Conservation (phyloP, 352 stramenopile genomes). For the Globisporangium emineosum region DNA sequence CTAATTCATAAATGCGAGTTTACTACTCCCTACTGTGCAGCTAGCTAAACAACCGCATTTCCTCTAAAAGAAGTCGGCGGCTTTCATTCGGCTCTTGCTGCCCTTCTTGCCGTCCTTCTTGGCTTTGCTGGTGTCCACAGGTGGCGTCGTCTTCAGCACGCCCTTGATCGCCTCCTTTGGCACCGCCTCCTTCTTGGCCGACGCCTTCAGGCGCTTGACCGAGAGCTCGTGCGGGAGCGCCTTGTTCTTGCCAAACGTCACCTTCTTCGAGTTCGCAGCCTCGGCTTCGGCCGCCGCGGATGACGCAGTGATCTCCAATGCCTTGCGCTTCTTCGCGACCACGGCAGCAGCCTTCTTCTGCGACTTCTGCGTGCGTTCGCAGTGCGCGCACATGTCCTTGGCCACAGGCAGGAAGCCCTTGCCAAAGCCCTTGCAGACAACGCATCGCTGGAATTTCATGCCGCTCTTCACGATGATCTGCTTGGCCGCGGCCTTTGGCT, state of each 20-base stretch:
- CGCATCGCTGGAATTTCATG: constrained; percentile 74
- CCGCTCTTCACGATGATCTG: constrained; percentile 53
- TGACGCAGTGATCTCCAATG: constrained; percentile 33
- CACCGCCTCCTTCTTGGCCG: constrained; percentile 53
- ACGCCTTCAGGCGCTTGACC: constrained; percentile 81
- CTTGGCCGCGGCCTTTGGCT: constrained; percentile 23
- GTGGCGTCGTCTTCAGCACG: constrained; percentile 56
- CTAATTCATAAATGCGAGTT: constrained; percentile 5
- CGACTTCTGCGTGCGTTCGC: constrained; percentile 53
- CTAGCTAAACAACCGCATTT: background rate
- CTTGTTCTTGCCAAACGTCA: constrained; percentile 87
- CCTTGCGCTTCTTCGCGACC: constrained; percentile 68
- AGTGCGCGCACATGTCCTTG: constrained; percentile 73
- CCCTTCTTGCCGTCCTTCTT: constrained; percentile 41
- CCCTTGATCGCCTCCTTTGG: constrained; percentile 67
- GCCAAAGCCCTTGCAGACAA: constrained; percentile 61
- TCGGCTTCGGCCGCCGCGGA: constrained; percentile 28
- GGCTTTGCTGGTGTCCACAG: constrained; percentile 27
- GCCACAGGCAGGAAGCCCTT: constrained; percentile 63
- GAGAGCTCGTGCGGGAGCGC: constrained; percentile 72
- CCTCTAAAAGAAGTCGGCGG: constrained; percentile 68
- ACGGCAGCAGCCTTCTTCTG: constrained; percentile 53
- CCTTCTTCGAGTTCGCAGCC: constrained; percentile 52
- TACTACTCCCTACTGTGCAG: background rate
- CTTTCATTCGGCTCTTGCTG: constrained; percentile 55